Evolutionary conservation across 2,329 filamentous ascomycete genomes (phyloP).

Genomic region (Aspergillus aculeatus): DNA sequence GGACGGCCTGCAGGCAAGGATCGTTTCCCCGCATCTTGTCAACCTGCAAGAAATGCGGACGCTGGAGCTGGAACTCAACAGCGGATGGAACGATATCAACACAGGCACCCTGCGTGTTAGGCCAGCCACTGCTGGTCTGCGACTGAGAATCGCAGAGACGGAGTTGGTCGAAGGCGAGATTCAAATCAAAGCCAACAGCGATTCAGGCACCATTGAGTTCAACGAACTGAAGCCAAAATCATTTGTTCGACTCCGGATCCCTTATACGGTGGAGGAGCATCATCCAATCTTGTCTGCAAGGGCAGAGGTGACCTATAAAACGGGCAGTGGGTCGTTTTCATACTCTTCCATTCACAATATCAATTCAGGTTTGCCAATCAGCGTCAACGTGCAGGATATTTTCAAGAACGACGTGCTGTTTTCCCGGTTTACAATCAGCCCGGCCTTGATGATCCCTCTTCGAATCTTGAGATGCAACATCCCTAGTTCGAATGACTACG

Average conservation of each 20-base stretch:
- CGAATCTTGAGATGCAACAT: slow-evolving; percentile 71
- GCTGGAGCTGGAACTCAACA: slow-evolving; percentile 69
- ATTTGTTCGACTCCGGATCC: slow-evolving; percentile 57
- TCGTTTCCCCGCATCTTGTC: slow-evolving; percentile 67
- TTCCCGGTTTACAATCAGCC: slow-evolving; percentile 87
- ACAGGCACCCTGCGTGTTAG: slow-evolving; percentile 53
- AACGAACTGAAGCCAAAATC: slow-evolving; percentile 29
- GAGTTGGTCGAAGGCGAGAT: slow-evolving; percentile 44
- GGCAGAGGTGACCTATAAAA: slow-evolving; percentile 73
- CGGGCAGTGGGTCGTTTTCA: slow-evolving; percentile 62
- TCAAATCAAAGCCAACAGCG: slow-evolving; percentile 42
- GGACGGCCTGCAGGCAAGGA: slow-evolving; percentile 65
- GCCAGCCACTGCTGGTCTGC: slow-evolving; percentile 60
- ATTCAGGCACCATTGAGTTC: slow-evolving; percentile 50
- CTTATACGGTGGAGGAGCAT: slow-evolving; percentile 81
- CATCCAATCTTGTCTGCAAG: slow-evolving; percentile 68
- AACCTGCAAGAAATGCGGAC: slow-evolving; percentile 77
- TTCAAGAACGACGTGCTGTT: slow-evolving; percentile 83
- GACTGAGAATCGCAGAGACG: slow-evolving; percentile 55
- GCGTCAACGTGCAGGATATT: slow-evolving; percentile 94
- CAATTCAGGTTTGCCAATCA: slow-evolving; percentile 74
- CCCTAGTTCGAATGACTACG: slow-evolving; percentile 64
- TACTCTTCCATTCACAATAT: slow-evolving; percentile 64
- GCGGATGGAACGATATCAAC: slow-evolving; percentile 69
- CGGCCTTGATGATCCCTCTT: slow-evolving; percentile 71